Evolutionary conservation across 345 rosid genomes (phyloP).

Genomic region (Durio zibethinus): DNA sequence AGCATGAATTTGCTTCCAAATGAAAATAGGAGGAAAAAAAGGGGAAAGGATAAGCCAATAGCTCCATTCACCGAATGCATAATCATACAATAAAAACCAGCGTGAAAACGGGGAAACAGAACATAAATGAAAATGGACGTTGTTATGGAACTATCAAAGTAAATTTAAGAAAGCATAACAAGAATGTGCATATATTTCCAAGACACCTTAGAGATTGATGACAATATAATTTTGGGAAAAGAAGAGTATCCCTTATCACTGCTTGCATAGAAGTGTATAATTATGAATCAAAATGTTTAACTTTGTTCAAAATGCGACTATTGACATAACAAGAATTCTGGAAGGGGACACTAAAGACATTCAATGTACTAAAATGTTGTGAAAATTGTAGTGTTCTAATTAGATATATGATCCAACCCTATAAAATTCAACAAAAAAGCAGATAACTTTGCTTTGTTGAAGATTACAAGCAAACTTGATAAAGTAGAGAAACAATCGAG

Average conservation of each 20-base stretch:
- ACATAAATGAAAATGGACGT: neutral
- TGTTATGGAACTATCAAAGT: neutral
- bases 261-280: neutral
- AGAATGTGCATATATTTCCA: neutral
- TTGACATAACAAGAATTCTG: neutral
- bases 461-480: neutral
- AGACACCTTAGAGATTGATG: neutral
- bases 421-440: neutral
- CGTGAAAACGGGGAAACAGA: neutral
- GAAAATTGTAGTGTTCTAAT: neutral
- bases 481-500: neutral
- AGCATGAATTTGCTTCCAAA: constrained; percentile 58
- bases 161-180: neutral
- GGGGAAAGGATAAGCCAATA: neutral
- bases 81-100: constrained; percentile 3
- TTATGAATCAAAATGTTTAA: neutral
- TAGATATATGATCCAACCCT: neutral
- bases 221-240: neutral
- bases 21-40: neutral
- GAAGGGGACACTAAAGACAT: neutral
- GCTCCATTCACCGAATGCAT: neutral
- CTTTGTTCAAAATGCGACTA: neutral
- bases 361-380: neutral
- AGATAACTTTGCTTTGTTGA: neutral
- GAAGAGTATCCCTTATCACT: neutral